Base-by-base conservation (phyloP, 2,329 filamentous ascomycete genomes). In the Aspergillus caelatus region DNA sequence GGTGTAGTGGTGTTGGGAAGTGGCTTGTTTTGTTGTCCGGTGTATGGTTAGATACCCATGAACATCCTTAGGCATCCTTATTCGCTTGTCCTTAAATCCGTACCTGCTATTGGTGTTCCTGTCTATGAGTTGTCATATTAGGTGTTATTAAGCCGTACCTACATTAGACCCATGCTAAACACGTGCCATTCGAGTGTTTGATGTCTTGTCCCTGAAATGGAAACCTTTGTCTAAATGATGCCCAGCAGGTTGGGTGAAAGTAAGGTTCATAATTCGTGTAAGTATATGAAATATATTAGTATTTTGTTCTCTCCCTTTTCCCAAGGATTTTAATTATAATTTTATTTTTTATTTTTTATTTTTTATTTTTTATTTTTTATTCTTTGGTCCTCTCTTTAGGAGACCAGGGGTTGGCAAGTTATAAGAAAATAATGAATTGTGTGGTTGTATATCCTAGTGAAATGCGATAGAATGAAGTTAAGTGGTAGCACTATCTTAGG, bases 1-100 rank as follows among this genome's bases (percentile, higher is more conserved):
- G 36, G 30, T 43, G 60, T 5, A 26, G 4, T 36, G 56, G 54
- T 57, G 16, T 59, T 65, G 52, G 52, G 50, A 21, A 23, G n/a
- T 12, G 7, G 32, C 57, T 66, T 68, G 62, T 68, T 62, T 59
- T 57, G 58, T 65, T 60, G 59, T 64, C 60, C 60, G 50, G 62
- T 72, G 64, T 66, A 70, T 69, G 64, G 63, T 67, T 71, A 74
- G 71, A 76, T 72, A 71, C 69, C 74, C 74, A 68, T 64, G 56
- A 62, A 56, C 62, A 65, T 41, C 19, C 39, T 41, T 41, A 41
- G 12, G 43, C 21, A 48, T 66, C 66, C 59, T 62, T 60, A 59
- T 63, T 45, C 58, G 52, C 60, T 64, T 53, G 67, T 64, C 34
- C 57, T 65, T 63, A 57, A 53, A 30, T 34, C 46, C 30, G 34